Evolutionary conservation across 345 rosid genomes (phyloP).

Genomic region (Lepidium aucheri): DNA sequence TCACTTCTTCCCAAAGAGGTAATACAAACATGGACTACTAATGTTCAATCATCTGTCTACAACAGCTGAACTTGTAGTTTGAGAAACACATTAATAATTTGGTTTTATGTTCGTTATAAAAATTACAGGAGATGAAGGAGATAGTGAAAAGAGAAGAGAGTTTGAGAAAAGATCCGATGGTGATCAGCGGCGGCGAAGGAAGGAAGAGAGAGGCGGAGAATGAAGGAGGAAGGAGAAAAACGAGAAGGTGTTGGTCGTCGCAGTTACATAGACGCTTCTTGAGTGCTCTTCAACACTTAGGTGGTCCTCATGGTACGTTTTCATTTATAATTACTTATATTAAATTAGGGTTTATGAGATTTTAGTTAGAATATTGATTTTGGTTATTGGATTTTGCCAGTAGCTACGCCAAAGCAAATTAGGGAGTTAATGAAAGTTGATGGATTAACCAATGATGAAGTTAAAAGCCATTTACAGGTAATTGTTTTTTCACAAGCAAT

Average conservation of each 20-base stretch:
- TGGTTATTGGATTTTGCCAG: constrained; percentile 37
- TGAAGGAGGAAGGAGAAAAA: constrained; percentile 54
- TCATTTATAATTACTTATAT: not conserved
- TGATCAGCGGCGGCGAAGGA: constrained; percentile 14
- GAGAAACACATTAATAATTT: too few relatives aligned
- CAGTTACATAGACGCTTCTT: constrained; percentile 81
- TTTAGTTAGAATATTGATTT: constrained; percentile 1
- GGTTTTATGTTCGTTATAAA: too few relatives aligned
- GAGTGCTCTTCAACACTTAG: constrained; percentile 86
- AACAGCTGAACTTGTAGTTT: too few relatives aligned
- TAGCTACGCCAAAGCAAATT: constrained; percentile 88
- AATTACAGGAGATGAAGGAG: constrained; percentile 26
- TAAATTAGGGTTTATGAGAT: not conserved
- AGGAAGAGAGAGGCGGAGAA: constrained; percentile 44
- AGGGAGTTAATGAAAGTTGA: constrained; percentile 93
- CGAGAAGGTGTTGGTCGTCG: constrained; percentile 90
- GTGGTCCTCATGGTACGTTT: constrained; percentile 73
- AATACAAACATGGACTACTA: not conserved
- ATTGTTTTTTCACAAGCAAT: not conserved
- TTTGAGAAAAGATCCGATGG: constrained; percentile 27
- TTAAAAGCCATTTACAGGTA: constrained; percentile 98
- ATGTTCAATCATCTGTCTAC: too few relatives aligned
- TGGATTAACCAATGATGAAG: constrained; percentile 92
- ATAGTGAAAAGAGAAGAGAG: constrained; percentile 55
- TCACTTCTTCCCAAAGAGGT: constrained; percentile 47